Conservation (phyloP, 1,284 basidiomycete species). For the Butyriboletus regius region DNA sequence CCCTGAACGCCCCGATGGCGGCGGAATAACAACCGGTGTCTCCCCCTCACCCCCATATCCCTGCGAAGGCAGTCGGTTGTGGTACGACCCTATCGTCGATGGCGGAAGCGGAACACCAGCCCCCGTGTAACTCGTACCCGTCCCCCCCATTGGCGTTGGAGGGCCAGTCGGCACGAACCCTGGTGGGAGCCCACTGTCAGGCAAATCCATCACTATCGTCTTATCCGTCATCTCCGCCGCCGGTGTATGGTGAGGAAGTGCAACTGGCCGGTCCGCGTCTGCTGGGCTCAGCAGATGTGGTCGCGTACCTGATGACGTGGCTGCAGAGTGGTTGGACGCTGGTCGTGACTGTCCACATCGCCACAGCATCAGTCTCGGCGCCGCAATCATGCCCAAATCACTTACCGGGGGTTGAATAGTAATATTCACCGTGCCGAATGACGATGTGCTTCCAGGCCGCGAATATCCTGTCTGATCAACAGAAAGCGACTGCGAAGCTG, state of each 20-base stretch:
- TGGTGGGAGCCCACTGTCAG: constrained; percentile 23
- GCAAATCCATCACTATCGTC: constrained; percentile 23
- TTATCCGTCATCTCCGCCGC: background rate
- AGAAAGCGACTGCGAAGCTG: constrained; percentile 20
- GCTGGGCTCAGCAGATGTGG: constrained; percentile 29
- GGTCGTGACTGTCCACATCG: constrained; percentile 24
- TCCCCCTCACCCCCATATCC: constrained; percentile 5
- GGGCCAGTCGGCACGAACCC: constrained; percentile 26
- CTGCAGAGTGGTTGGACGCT: constrained; percentile 25
- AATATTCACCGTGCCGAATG: constrained; percentile 30
- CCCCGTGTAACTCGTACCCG: constrained; percentile 19
- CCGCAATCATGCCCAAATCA: background rate
- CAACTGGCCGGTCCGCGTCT: constrained; percentile 30
- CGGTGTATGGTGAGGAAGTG: constrained; percentile 20
- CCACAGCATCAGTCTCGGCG: constrained; percentile 2
- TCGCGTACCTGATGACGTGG: constrained; percentile 22
- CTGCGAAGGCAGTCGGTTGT: constrained; percentile 17
- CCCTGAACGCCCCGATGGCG: constrained; percentile 18
- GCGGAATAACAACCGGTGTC: constrained; percentile 25
- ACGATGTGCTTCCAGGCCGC: constrained; percentile 27
- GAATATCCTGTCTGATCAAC: constrained; percentile 18
- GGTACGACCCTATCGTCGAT: constrained; percentile 23
- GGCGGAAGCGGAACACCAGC: constrained; percentile 24
- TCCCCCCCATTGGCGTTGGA: constrained; percentile 8
- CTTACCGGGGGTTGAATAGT: constrained; percentile 31